Conservation (phyloP, 495 filamentous ascomycete species). For the Glutinoglossum americanum region DNA sequence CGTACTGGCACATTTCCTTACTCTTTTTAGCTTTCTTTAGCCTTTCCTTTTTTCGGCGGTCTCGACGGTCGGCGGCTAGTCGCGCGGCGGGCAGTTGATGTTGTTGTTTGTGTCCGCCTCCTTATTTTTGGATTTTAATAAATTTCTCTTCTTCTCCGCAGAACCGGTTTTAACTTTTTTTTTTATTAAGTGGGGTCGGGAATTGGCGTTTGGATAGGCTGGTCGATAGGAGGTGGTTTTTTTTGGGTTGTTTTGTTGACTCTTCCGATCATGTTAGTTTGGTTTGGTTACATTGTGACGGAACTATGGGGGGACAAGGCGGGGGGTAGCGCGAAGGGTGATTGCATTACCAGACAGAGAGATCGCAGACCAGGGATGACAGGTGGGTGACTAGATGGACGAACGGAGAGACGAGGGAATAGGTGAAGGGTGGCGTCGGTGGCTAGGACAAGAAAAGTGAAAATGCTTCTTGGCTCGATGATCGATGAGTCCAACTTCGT, state of each 20-base stretch:
- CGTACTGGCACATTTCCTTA: conserved; percentile 39
- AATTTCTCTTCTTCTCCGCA: no score
- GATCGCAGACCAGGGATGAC: neutral
- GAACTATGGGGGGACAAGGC: neutral
- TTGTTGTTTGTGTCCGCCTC: no score
- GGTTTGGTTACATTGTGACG: neutral
- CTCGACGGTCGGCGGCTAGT: no score
- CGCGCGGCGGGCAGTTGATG: no score
- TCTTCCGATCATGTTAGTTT: neutral
- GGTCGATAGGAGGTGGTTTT: neutral
- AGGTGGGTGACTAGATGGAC: neutral
- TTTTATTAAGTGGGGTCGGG: no score
- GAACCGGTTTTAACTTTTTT: no score
- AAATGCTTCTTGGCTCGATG: neutral
- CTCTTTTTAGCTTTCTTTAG: neutral
- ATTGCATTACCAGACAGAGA: neutral
- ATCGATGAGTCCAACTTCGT: neutral
- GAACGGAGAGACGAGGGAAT: neutral
- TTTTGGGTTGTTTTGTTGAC: no score
- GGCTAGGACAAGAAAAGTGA: neutral
- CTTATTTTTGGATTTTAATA: no score
- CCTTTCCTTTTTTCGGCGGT: neutral
- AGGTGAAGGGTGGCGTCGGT: neutral
- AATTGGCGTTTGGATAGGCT: no score
- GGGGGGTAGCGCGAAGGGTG: neutral